Conservation (phyloP, 306 rosid genomes). For the Malus fusca region DNA sequence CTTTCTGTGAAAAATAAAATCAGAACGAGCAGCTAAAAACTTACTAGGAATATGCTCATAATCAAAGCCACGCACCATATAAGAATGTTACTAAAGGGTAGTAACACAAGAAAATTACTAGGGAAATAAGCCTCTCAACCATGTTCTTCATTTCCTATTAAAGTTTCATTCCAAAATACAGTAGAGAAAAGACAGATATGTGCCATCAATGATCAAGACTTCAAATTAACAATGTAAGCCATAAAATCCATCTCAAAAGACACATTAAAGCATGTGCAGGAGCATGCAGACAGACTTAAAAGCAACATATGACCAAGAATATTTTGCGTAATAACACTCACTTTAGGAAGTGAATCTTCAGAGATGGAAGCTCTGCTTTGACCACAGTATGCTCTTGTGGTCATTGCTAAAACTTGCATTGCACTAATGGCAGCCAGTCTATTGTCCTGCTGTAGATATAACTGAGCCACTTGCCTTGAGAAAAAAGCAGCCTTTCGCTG, state of each 20-base stretch:
- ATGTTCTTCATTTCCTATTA: not conserved
- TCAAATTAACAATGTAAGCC: not conserved
- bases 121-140: not conserved
- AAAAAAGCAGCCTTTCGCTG: conserved; percentile 96
- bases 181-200: not conserved
- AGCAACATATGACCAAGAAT: conserved; percentile 5
- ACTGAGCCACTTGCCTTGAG: conserved; percentile 93
- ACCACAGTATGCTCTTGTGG: conserved; percentile 93
- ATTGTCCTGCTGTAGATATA: conserved; percentile 91
- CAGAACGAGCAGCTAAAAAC: conserved; percentile 10
- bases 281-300: not conserved
- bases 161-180: not conserved
- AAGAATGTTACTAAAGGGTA: not conserved
- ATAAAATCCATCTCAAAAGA: not conserved
- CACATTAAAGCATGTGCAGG: not conserved
- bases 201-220: not conserved
- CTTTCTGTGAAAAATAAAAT: conserved; percentile 46
- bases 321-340: conserved; percentile 40
- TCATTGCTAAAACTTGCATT: conserved; percentile 96
- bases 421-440: conserved; percentile 95
- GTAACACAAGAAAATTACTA: not conserved
- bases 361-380: conserved; percentile 73
- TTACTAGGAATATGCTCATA: not conserved
- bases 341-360: conserved; percentile 35
- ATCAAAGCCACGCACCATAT: not conserved